phyloP scores from a whole-genome alignment of 352 stramenopile species.

The Globisporangium polare region DNA sequence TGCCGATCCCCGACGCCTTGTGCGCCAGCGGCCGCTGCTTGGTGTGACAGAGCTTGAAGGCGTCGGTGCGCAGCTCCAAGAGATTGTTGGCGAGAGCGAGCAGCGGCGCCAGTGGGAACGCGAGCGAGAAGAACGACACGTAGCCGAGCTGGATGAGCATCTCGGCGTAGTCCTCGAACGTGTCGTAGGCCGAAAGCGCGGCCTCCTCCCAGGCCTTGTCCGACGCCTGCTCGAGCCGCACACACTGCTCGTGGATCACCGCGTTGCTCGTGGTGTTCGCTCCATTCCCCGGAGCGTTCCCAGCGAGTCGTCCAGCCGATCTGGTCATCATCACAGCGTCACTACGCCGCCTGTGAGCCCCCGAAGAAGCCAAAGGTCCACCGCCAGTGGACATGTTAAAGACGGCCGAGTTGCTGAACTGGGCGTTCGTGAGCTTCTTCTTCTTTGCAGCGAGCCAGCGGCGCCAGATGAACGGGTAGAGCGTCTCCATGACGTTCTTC shows the following conservation, averaged over 20 bases:
- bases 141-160: conserved; percentile 95
- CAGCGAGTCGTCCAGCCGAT: not conserved
- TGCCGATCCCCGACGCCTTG: conserved; percentile 91
- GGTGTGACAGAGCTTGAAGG: conserved; percentile 93
- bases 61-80: conserved; percentile 90
- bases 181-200: conserved; percentile 89
- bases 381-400: conserved; percentile 34
- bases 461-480: conserved; percentile 72
- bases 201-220: conserved; percentile 89
- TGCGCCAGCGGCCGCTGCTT: conserved; percentile 88
- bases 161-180: conserved; percentile 94
- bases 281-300: not conserved
- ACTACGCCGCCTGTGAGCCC: conserved; percentile 12
- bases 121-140: conserved; percentile 94
- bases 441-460: conserved; percentile 41
- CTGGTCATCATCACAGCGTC: conserved; percentile 11
- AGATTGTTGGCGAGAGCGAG: conserved; percentile 93
- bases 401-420: conserved; percentile 59
- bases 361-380: not conserved
- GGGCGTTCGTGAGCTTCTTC: conserved; percentile 49
- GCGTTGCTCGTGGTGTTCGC: conserved; percentile 33
- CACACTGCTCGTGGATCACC: conserved; percentile 73
- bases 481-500: conserved; percentile 90
- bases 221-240: conserved; percentile 75
- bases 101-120: conserved; percentile 93